phyloP scores from a whole-genome alignment of 441 rosid genomes.

The Erysimum cheiri region DNA sequence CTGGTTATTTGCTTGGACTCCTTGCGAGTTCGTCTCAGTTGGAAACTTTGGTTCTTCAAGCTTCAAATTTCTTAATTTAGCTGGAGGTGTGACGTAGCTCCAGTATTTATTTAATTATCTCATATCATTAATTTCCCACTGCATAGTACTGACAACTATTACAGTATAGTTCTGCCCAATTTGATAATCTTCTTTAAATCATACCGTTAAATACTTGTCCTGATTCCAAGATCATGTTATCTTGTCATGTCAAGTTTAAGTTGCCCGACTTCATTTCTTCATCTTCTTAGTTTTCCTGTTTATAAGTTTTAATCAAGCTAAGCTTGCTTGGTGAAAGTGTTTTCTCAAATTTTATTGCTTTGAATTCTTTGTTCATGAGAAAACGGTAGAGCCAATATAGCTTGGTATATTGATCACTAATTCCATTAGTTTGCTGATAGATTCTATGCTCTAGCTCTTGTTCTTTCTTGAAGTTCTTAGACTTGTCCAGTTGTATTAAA shows the following conservation, averaged over 20 bases:
- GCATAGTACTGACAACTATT: too few relatives aligned
- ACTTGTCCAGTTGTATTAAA: constrained; percentile 5
- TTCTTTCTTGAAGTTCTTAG: constrained; percentile 10
- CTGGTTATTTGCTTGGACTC: constrained; percentile 5
- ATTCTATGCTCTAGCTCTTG: constrained; percentile 19
- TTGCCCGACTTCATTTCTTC: too few relatives aligned
- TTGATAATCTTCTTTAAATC: too few relatives aligned
- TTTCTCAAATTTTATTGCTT: neutral
- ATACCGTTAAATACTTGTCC: too few relatives aligned
- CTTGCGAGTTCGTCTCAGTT: constrained; percentile 8
- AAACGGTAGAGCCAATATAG: constrained; percentile 3
- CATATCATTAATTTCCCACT: too few relatives aligned
- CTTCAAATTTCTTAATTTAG: neutral
- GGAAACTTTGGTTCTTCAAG: constrained; percentile 7
- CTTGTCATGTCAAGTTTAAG: too few relatives aligned
- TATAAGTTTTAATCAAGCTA: too few relatives aligned
- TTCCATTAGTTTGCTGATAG: constrained; percentile 7
- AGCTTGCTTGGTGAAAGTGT: neutral
- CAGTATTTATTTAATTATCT: too few relatives aligned
- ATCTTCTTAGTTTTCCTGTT: too few relatives aligned
- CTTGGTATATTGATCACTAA: constrained; percentile 18
- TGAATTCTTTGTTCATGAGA: constrained; percentile 19
- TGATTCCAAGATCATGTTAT: too few relatives aligned
- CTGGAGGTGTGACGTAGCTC: neutral
- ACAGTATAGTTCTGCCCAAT: too few relatives aligned